Evolutionary conservation across 176 grass and related monocot species (phyloP), one percentile per base, ranked within the genome.

Genomic region (Avena atlantica): DNA sequence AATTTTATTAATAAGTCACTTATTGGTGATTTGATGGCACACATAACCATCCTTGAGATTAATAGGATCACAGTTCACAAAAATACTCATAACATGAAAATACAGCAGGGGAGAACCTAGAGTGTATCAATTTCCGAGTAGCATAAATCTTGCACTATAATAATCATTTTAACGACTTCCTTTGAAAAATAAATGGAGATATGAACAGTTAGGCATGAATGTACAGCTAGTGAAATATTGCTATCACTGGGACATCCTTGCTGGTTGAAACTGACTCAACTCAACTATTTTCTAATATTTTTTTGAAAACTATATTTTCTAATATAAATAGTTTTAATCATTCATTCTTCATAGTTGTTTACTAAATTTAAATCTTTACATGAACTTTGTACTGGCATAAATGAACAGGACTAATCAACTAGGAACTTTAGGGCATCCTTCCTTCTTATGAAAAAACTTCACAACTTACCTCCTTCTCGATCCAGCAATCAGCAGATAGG

Each of bases 401-500:
- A 74, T 75, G 70, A 42, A 66, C 4, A 40, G 9, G 27, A 51
- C 11, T 78, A 61, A 80, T 47, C 20, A 15, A n/a, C 79, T 79
- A 88, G 47, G 45, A 73, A 68, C 23, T 86, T 20, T 40, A 69
- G 4, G 15, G n/a, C 17, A 85, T 79, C 42, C 36, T 84, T 78
- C 45, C 20, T 73, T 82, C 48, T 85, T 36, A 55, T 58, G 8
- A 47, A 78, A 25, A 85, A 84, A 29, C 40, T 88, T 74, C 37
- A 72, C 48, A 75, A 83, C 31, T 49, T 90, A 98, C 96, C 92
- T 96, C 93, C 86, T 91, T 94, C 76, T 94, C 86, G 42, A 98
- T 98, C 97, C 97, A 98, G 78, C 89, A 91, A 85, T 96, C 96
- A 70, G 96, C 93, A 84, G 91, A 95, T 44, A 89, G 78, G 6